Evolutionary conservation across 148 eudicot genomes (phyloP), one percentile per base, ranked within the genome.

Genomic region (Camellia lanceoleosa): DNA sequence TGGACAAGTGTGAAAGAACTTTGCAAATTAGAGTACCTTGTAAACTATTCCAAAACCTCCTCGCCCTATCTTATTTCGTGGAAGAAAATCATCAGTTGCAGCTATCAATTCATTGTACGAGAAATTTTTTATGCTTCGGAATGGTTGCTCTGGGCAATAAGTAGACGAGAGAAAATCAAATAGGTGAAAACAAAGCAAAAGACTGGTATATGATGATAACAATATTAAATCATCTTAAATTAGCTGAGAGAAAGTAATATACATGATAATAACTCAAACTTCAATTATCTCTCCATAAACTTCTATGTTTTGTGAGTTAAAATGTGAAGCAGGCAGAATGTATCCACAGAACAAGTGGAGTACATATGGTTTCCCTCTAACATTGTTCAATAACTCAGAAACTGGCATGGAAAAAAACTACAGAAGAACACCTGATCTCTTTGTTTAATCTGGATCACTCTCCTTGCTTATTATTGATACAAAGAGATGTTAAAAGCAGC

Each of bases 11-110:
- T n/a, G 46, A 8, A 46, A 44, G 43, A 56, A 20, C 64, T 76
- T 44, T 16, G 38, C 68, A 76, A 44, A 42, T 49, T 49, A 67
- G 56, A 82, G 68, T 88, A 92, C 98, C 98, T 94, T 91, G 78
- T 86, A 94, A 71, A 94, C 98, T 62, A 83, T 87, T 67, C 98
- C 98, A 82, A 94, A 94, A 68, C 98, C 97, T 79, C 98, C 98
- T 78, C 91, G 86, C 59, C 98, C 97, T 61, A 94, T 83, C 86
- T 89, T 91, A 74, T 91, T 89, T 74, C 84, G 83, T 75, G 67
- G 79, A 81, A 84, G 84, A 65, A 94, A 94, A 80, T 91, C 79
- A 18, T 85, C 79, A 2, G 97, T 94, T 69, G 97, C 97, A 14
- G 65, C 76, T 85, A 82, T 83, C 83, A 94, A 65, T 82, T 89